phyloP scores from a whole-genome alignment of 352 stramenopile genomes.

The Globisporangium nagaii region DNA sequence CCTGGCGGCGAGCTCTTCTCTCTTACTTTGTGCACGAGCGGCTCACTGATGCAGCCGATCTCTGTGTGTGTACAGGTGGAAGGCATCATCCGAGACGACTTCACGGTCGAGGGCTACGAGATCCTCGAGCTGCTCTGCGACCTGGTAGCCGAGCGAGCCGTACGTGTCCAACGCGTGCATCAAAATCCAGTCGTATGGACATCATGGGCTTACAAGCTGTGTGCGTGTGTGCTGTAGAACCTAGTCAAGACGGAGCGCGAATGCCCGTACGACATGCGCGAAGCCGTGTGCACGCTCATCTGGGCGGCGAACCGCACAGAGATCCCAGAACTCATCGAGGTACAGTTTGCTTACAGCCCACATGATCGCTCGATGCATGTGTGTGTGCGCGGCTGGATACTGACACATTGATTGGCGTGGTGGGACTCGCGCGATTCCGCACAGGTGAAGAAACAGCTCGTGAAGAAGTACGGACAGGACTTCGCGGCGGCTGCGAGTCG shows the following conservation, averaged over 20 bases:
- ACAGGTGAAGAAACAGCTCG: slow-evolving; percentile 82
- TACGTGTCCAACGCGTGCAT: slow-evolving; percentile 21
- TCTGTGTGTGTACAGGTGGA: slow-evolving; percentile 47
- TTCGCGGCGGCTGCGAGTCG: slow-evolving; percentile 75
- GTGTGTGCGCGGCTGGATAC: no score
- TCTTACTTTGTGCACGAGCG: no score
- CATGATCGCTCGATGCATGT: no score
- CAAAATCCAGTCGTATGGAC: no score
- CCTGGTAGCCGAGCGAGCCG: slow-evolving; percentile 88
- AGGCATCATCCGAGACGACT: slow-evolving; percentile 94
- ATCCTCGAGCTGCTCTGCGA: slow-evolving; percentile 94
- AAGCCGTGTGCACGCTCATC: slow-evolving; percentile 92
- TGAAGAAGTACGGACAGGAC: slow-evolving; percentile 88
- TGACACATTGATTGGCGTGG: no score
- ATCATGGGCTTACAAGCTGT: background rate
- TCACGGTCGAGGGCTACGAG: slow-evolving; percentile 95
- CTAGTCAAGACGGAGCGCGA: slow-evolving; percentile 89
- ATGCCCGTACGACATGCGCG: slow-evolving; percentile 92
- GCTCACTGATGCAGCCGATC: no score
- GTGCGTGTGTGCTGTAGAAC: slow-evolving; percentile 27
- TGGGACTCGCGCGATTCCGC: no score
- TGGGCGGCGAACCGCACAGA: slow-evolving; percentile 89
- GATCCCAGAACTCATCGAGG: slow-evolving; percentile 90
- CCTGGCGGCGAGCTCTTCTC: no score
- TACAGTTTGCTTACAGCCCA: slow-evolving; percentile 26